phyloP scores from a whole-genome alignment of 306 rosid genomes.

The Macrotyloma uniflorum region DNA sequence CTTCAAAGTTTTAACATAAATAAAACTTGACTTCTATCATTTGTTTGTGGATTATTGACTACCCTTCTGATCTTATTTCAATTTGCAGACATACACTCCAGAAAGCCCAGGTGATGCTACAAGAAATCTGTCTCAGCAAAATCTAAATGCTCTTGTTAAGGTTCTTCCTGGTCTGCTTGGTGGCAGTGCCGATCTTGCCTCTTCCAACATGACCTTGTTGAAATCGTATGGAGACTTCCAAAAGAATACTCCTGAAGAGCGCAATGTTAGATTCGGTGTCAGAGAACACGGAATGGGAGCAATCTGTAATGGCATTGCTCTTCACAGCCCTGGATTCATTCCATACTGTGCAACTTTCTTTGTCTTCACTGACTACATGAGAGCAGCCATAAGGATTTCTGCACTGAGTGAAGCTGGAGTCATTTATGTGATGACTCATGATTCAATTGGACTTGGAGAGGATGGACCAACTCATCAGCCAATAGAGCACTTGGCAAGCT shows the following conservation, averaged over 20 bases:
- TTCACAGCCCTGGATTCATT: conserved; percentile 89
- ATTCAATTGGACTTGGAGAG: conserved; percentile 98
- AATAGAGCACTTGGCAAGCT: conserved; percentile 97
- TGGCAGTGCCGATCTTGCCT: conserved; percentile 98
- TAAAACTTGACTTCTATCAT: not conserved
- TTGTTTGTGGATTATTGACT: conserved; percentile 28
- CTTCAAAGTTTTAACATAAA: conserved; percentile 22
- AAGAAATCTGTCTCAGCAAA: conserved; percentile 82
- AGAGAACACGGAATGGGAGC: conserved; percentile 99
- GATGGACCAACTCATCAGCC: conserved; percentile 99
- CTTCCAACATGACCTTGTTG: conserved; percentile 96
- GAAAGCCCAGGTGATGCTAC: conserved; percentile 95
- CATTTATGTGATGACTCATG: conserved; percentile 96
- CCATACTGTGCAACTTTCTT: conserved; percentile 99
- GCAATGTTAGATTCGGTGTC: conserved; percentile 94
- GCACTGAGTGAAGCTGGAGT: conserved; percentile 83
- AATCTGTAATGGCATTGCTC: conserved; percentile 87
- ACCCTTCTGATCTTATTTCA: conserved; percentile 24
- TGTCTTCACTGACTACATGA: conserved; percentile 98
- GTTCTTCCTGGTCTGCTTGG: conserved; percentile 96
- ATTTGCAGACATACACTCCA: conserved; percentile 84
- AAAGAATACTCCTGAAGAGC: conserved; percentile 92
- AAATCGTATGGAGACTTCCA: conserved; percentile 92
- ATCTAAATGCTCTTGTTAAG: conserved; percentile 81
- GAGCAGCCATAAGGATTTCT: conserved; percentile 96